Evolutionary conservation across 306 rosid species (phyloP), one percentile per base, ranked within the genome.

Genomic region (Inga laurina): DNA sequence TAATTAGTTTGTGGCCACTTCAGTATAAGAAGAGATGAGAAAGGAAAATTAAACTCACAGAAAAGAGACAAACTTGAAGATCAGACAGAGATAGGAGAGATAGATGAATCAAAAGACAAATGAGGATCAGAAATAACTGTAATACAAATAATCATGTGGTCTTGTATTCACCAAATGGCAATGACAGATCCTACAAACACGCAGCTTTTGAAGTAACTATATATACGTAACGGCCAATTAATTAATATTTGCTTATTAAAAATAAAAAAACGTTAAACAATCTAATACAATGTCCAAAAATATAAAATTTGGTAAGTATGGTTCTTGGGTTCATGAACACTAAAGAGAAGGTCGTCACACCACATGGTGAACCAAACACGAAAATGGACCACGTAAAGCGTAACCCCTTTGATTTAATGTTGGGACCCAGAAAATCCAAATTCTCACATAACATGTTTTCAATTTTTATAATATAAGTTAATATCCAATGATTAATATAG

Each of bases 61-160:
- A 32, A 68, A 73, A 73, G 80, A 30, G 46, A 75, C 54, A 21
- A 74, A 79, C 74, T 46, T 56, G 67, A 45, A 48, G n/a, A 49
- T 49, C 54, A 79, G 48, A 24, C 21, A 72, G 76, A 79, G 81
- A 65, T 34, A 16, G 0, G 69, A 32, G 18, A 24, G 68, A 5
- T 24, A 24, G 68, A 5, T 24, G 21, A 68, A 72, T 15, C 35
- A 66, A 27, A 22, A 76, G 41, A 43, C 8, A 65, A 72, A 37
- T 15, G 44, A 54, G 49, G 34, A 75, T 5, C n/a, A 35, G 79
- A 75, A 35, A 41, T 41, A 71, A 46, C 18, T 24, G 13, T 72
- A 45, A 24, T 0, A 10, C 18, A 21, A 72, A 72, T 72, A 13
- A 71, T 71, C 22, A 27, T 46, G 59, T 72, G 59, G 76, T 72